Evolutionary conservation across 2,329 filamentous ascomycete genomes (phyloP).

Genomic region (Pestalotiopsis sp.): DNA sequence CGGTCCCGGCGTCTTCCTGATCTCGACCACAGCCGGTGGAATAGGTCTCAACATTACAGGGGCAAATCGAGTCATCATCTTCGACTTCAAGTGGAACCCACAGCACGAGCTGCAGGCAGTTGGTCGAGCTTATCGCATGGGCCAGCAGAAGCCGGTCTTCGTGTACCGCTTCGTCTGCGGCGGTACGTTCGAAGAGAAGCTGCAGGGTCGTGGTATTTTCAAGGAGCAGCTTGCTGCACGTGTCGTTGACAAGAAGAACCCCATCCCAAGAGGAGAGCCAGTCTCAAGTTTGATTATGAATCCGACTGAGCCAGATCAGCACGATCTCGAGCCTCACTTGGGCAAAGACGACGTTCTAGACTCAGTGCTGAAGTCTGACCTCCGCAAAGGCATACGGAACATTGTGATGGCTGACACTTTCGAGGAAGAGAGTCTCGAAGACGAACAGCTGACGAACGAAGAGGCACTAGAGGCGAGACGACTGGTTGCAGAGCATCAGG

Average conservation of each 20-base stretch:
- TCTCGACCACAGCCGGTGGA: constrained; percentile 83
- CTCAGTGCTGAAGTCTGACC: constrained; percentile 41
- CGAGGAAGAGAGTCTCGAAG: constrained; percentile 67
- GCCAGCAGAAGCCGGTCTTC: constrained; percentile 78
- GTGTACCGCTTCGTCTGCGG: constrained; percentile 82
- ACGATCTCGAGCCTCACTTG: constrained; percentile 53
- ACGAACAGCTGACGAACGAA: constrained; percentile 56
- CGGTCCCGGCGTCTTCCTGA: constrained; percentile 66
- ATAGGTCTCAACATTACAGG: constrained; percentile 82
- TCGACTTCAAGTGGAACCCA: constrained; percentile 83
- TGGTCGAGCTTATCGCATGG: constrained; percentile 82
- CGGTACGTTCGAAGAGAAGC: constrained; percentile 76
- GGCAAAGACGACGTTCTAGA: constrained; percentile 68
- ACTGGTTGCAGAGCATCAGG: constrained; percentile 29
- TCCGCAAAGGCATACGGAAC: constrained; percentile 46
- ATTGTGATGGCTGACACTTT: constrained; percentile 75
- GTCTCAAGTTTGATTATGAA: constrained; percentile 60
- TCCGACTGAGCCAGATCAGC: constrained; percentile 53
- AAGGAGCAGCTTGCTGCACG: constrained; percentile 79
- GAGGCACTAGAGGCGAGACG: constrained; percentile 59
- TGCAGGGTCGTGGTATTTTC: constrained; percentile 77
- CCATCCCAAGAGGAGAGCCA: constrained; percentile 65
- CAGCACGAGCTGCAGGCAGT: constrained; percentile 84
- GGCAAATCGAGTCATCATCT: constrained; percentile 84
- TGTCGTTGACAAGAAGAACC: constrained; percentile 83